Conservation (phyloP, 202 grass and related monocot genomes). For the Zoysia matrella region DNA sequence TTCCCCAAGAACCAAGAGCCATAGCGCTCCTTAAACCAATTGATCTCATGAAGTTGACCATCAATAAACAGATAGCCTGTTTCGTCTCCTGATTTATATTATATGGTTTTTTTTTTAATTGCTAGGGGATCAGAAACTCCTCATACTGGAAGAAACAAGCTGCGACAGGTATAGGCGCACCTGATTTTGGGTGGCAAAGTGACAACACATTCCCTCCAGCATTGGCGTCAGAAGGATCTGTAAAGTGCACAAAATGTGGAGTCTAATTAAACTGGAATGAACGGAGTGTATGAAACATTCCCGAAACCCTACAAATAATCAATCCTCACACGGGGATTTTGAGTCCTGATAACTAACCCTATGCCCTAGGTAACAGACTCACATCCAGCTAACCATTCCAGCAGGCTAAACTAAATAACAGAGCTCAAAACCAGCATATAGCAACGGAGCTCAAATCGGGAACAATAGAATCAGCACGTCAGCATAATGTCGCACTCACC, state of each 20-base stretch:
- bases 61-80: slow-evolving; percentile 69
- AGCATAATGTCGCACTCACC: neutral
- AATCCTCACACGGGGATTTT: neutral
- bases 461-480: neutral
- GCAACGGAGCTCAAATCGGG: neutral
- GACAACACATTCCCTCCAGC: slow-evolving; percentile 51
- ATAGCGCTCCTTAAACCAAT: slow-evolving; percentile 92
- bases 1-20: slow-evolving; percentile 96
- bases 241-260: slow-evolving; percentile 5
- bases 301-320: neutral
- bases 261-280: neutral
- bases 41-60: slow-evolving; percentile 68
- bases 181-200: slow-evolving; percentile 75
- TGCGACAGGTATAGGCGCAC: slow-evolving; percentile 27
- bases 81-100: slow-evolving; percentile 63
- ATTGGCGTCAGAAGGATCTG: slow-evolving; percentile 46
- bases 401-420: neutral
- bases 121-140: slow-evolving; percentile 3
- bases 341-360: neutral
- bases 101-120: slow-evolving; percentile 3
- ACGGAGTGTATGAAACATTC: neutral
- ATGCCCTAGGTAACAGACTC: neutral
- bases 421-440: slow-evolving; percentile 1
- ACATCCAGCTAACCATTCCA: neutral
- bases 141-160: neutral